phyloP scores from a whole-genome alignment of 805 yeast species.

The Yamadazyma phyllophila region DNA sequence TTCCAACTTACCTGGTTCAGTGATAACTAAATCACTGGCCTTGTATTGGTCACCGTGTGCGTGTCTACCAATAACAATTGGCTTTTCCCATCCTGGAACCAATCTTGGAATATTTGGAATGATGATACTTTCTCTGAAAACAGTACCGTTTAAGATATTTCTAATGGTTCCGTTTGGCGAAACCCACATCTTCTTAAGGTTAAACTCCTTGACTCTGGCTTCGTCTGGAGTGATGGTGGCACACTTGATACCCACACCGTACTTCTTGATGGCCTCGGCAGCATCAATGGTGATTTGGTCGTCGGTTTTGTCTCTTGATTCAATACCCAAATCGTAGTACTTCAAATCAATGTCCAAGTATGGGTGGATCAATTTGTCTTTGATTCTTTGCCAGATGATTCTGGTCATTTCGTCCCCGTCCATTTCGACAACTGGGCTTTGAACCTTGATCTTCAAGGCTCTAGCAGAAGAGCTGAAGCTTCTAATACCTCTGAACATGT shows the following conservation, averaged over 20 bases:
- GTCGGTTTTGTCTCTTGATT: conserved; percentile 65
- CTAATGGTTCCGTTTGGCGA: conserved; percentile 85
- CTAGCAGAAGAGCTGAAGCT: conserved; percentile 12
- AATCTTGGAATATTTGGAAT: conserved; percentile 75
- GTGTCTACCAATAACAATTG: conserved; percentile 83
- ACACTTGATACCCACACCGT: conserved; percentile 81
- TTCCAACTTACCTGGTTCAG: conserved; percentile 65
- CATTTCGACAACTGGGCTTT: conserved; percentile 71
- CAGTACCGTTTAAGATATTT: conserved; percentile 79
- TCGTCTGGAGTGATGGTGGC: conserved; percentile 87
- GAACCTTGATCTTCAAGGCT: conserved; percentile 57
- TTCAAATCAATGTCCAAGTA: conserved; percentile 71
- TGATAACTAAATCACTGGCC: conserved; percentile 70
- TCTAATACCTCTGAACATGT: conserved; percentile 15
- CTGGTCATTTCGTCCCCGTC: conserved; percentile 89
- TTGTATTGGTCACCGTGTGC: conserved; percentile 85
- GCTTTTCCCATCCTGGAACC: conserved; percentile 78
- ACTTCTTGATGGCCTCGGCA: conserved; percentile 69
- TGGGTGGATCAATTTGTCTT: conserved; percentile 63
- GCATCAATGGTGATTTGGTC: conserved; percentile 78
- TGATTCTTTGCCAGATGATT: conserved; percentile 77
- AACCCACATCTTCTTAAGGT: conserved; percentile 76
- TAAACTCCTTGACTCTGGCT: conserved; percentile 71
- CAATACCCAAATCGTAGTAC: conserved; percentile 71
- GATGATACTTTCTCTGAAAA: conserved; percentile 80